Evolutionary conservation across 148 eudicot species (phyloP), one percentile per base, ranked within the genome.

Genomic region (Camellia japonica): DNA sequence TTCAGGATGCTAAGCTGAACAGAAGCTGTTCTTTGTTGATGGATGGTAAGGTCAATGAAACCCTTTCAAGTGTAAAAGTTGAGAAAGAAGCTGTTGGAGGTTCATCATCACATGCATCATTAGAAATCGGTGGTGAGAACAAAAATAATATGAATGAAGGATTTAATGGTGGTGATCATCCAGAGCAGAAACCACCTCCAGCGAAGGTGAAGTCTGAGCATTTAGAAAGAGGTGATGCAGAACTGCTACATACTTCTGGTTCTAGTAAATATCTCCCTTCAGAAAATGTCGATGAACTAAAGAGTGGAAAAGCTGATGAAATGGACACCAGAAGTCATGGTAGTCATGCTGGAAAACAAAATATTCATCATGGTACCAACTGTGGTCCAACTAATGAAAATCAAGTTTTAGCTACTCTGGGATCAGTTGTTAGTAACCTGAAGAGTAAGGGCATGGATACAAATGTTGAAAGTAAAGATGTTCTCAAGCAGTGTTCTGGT

Each of bases 401-500:
- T 65, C 75, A 79, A 84, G 85, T 58, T 46, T 71, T 67, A 49
- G 63, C 58, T 59, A 76, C 23, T 51, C 44, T 67, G 75, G 67
- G 66, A 72, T 30, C 75, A 65, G 56, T 71, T 77, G 78, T 68
- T 66, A 46, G n/a, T 54, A 71, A 78, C 44, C 79, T 47, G 66
- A 82, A 81, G 77, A 75, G 41, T 74, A 76, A 67, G 68, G 47
- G 75, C 69, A 70, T 71, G 71, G 84, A 70, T 56, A 83, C 71
- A 20, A 70, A 51, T 76, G n/a, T 63, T 8, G 87, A 72, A 71
- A 80, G 66, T 46, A 84, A 75, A 77, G 91, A 82, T 58, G 63
- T 66, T 41, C 5, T 30, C 49, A 56, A 46, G 38, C 56, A 70
- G 23, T 18, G 56, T 10, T 68, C 70, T 47, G 73, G 71, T 60